Conservation (phyloP, 441 rosid species). For the Viola pubescens region DNA sequence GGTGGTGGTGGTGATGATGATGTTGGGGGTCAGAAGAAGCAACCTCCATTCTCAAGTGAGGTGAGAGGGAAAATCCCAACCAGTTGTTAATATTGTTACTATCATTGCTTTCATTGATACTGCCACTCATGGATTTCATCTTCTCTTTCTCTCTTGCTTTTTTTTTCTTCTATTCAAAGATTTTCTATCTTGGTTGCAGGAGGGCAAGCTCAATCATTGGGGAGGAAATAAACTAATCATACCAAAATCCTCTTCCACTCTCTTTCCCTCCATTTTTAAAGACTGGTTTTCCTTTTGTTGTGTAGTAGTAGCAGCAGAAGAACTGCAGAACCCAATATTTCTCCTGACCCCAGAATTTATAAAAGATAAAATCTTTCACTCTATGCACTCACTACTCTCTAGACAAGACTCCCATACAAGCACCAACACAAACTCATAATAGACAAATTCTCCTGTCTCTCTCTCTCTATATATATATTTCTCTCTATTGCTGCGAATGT, state of each 20-base stretch:
- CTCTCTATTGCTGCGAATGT: too few species aligned
- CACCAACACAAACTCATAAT: too few species aligned
- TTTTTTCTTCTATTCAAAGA: constrained; percentile 14
- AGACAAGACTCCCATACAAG: neutral
- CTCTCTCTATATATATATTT: constrained; percentile 4
- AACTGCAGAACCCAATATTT: constrained; percentile 7
- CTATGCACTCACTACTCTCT: constrained; percentile 11
- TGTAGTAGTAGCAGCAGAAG: constrained; percentile 13
- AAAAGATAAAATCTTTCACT: constrained; percentile 14
- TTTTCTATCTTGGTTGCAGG: constrained; percentile 15
- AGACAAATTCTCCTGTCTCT: constrained; percentile 1
- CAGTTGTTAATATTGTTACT: constrained; percentile 34
- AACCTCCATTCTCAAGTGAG: constrained; percentile 64
- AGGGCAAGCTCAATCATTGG: constrained; percentile 30
- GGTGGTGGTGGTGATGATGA: constrained; percentile 26
- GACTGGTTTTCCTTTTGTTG: constrained; percentile 23
- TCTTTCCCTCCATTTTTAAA: constrained; percentile 18
- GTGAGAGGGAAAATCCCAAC: constrained; percentile 70
- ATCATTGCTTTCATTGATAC: constrained; percentile 22
- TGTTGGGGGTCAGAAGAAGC: constrained; percentile 30
- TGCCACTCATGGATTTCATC: constrained; percentile 46
- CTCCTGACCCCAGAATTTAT: neutral
- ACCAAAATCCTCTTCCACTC: constrained; percentile 24
- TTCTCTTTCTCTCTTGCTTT: constrained; percentile 13
- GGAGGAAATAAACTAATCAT: constrained; percentile 32